Evolutionary conservation across 257 asterid genomes (phyloP), one percentile per base, ranked within the genome.

Genomic region (Nicotiana otophora): DNA sequence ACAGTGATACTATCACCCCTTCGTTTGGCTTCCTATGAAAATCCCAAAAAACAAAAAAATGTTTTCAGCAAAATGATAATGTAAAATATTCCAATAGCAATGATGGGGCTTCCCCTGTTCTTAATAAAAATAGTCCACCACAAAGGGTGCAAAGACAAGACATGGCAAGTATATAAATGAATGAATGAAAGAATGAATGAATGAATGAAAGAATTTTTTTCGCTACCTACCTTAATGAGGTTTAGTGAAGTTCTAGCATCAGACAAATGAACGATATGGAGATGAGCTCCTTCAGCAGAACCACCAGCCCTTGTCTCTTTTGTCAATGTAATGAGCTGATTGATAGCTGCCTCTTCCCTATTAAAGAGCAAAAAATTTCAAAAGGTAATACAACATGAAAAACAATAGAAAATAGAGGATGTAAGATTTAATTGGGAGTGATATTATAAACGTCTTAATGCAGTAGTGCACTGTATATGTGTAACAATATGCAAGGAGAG

Each of bases 321-420:
- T 4, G 97, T 85, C 72, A 90, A 84, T 12, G 89, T 83, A 77
- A 92, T 39, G 55, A 96, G 99, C 86, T 93, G 98, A 85, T 89
- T 90, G 77, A 96, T 87, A 57, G 99, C 98, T 53, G 90, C 95
- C 87, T 91, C 97, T 87, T 96, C 99, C 99, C 99, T 96, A 20
- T 63, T 42, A 26, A 62, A 76, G 87, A 84, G 81, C 26, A 83
- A 42, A 81, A 20, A 34, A 26, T 23, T 19, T 48, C 62, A 74
- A 48, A 74, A 48, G 42, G 80, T 26, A 74, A 26, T 4, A 48
- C 42, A 54, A 74, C 26, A 36, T 26, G 80, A 74, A 48, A 74
- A 74, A 72, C 62, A 48, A n/a, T 48, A 74, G 42, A 26, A 74
- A 26, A 74, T 1, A 74, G 62, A 26, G 62, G 62, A 26, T 72